Base-by-base conservation (phyloP, 805 yeast genomes). In the Yamadazyma takamatsuzukensis region DNA sequence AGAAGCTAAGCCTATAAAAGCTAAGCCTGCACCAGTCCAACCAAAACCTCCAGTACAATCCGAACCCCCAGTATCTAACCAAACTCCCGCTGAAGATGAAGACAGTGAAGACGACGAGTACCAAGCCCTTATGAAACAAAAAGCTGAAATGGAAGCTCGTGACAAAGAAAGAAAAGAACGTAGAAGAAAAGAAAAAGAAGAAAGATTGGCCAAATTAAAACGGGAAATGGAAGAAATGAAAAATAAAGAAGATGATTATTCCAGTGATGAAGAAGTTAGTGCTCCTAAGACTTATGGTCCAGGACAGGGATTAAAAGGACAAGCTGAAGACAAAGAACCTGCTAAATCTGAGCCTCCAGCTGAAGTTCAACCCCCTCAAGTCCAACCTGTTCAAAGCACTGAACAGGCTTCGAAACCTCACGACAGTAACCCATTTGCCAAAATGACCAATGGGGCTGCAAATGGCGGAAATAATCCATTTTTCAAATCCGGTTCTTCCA, bases 121-220 rank as follows among this genome's bases (percentile, higher is more conserved):
- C 44, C 70, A 68, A 17, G 76, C 69, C 6, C 70, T 74, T 34
- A 55, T 59, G 47, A 63, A 62, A 43, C 66, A 69, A 27, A 58
- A 59, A 39, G 61, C 51, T 53, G 70, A 59, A 32, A 40, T 67
- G 60, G 79, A 73, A 43, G 60, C 56, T 3, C 58, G 63, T 28
- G 67, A 64, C 32, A 45, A 56, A 30, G 64, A 61, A 28, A 52
- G 75, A 30, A 71, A 70, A 37, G 48, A 60, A 39, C 74, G 70
- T 52, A 78, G 71, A 52, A 72, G 72, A 42, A 68, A 68, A 19
- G 80, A 74, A 6, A 78, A 74, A 47, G 84, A 77, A 40, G 81
- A 74, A 9, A 64, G 78, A 41, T 47, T 77, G 34, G 83, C 80
- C 2, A 68, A 70, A 40, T 55, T 80, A 33, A 76, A 71, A 45